These are phyloP conservation scores for Biscogniauxia marginata DNA, from an alignment of 2,329 filamentous ascomycete species.

Conservation along the genomic window DNA sequence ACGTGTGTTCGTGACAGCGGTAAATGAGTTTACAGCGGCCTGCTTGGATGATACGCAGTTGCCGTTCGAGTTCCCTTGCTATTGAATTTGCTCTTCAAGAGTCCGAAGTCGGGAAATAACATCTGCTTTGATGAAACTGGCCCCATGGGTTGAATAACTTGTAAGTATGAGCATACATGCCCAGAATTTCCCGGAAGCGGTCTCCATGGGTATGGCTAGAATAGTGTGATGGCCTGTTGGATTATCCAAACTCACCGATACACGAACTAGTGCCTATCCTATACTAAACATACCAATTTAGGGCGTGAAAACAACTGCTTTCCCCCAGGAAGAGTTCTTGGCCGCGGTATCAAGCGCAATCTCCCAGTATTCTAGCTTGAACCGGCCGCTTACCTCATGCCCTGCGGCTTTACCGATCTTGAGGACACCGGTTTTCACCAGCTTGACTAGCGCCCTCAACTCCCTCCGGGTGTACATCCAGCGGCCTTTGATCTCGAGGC, in stretches of 20 bases:
- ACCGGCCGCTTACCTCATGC: constrained; percentile 28
- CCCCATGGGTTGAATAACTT: too few relatives aligned
- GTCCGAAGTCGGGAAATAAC: too few relatives aligned
- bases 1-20: too few relatives aligned
- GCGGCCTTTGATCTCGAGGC: constrained; percentile 38
- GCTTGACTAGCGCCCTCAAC: constrained; percentile 36
- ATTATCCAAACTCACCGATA: neutral
- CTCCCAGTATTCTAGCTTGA: constrained; percentile 34
- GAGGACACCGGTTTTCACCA: constrained; percentile 39
- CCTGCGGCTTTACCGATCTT: constrained; percentile 35
- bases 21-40: too few relatives aligned
- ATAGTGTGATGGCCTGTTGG: neutral
- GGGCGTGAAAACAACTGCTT: constrained; percentile 17
- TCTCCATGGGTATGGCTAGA: too few relatives aligned
- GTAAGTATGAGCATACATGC: too few relatives aligned
- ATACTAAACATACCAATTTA: neutral
- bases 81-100: too few relatives aligned
- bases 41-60: too few relatives aligned
- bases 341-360: constrained; percentile 29
- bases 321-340: constrained; percentile 22
- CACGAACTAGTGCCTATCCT: neutral
- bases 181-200: too few relatives aligned
- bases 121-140: too few relatives aligned
- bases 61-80: too few relatives aligned
- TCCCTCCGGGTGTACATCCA: constrained; percentile 43